Evolutionary conservation across 2,329 filamentous ascomycete genomes (phyloP), one percentile per base, ranked within the genome.

Genomic region (Phyllosticta paracitricarpa): DNA sequence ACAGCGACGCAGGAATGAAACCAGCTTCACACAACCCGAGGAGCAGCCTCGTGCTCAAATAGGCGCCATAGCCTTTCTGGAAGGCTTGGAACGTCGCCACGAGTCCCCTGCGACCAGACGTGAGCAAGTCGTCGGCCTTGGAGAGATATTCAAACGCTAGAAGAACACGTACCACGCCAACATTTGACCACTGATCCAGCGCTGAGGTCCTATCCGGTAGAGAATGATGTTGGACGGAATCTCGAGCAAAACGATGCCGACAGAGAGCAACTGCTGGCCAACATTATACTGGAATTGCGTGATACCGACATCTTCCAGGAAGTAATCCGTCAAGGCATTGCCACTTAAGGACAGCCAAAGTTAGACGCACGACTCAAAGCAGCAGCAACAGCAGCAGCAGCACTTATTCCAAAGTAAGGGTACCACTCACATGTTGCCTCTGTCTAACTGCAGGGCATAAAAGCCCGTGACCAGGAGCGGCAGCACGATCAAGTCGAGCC

Each of bases 31-130:
- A 77, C 12, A 83, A 71, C 1, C 81, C 81, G 0, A 84, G 75
- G 0, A 84, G 69, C 58, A 84, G 75, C 0, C 82, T 74, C 0
- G 80, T 81, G 0, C 73, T 75, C 28, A 84, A 70, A 65, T 78
- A 83, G 2, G 75, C 75, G 1, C 72, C 74, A 53, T 80, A 79
- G 48, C 72, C 76, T 30, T 71, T 72, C 58, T 80, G 75, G 66
- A 82, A 84, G 3, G 79, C 76, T 66, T 84, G 82, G 65, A 83
- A 82, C 0, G 79, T 81, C 25, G 76, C 78, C 58, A 84, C 80
- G 19, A 77, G 72, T 4, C 81, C 81, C 60, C 60, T 62, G 12
- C 12, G 6, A 35, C n/a, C 19, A 19, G 7, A n/a, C 1, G 19
- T 56, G 7, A 30, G 60, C 57, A 35, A 62, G 33, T 26, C 10